Evolutionary conservation across 2,329 filamentous ascomycete species (phyloP).

Genomic region (Harringtonia aguacate): DNA sequence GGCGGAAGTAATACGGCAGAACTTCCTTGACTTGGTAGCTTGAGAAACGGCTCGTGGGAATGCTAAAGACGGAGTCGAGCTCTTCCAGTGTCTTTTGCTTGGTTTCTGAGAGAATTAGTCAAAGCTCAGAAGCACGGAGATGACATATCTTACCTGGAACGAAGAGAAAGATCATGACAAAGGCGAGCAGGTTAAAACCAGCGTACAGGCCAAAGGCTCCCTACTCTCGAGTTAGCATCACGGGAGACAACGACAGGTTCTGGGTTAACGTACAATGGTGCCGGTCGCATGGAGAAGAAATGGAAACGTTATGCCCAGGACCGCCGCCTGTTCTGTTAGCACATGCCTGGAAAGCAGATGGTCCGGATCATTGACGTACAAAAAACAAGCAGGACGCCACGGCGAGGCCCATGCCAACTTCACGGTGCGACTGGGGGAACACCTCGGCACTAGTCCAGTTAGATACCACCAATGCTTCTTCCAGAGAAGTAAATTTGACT

Average conservation of each 20-base stretch:
- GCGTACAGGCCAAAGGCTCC: constrained; percentile 42
- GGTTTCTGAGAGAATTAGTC: constrained; percentile 48
- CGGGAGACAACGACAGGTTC: no score
- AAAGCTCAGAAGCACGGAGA: constrained; percentile 13
- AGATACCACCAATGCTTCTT: background rate
- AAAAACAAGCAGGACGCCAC: constrained; percentile 46
- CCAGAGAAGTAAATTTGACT: background rate
- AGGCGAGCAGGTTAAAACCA: constrained; percentile 44
- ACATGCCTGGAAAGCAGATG: background rate
- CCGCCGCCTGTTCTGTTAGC: constrained; percentile 30
- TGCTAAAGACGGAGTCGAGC: constrained; percentile 50
- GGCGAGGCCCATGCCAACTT: constrained; percentile 45
- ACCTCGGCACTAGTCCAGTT: constrained; percentile 42
- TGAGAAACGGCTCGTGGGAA: constrained; percentile 47
- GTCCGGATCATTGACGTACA: background rate
- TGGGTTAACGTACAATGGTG: background rate
- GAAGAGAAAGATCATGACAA: constrained; percentile 45
- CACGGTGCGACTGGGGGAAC: constrained; percentile 59
- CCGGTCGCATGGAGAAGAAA: background rate
- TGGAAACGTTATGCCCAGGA: constrained; percentile 52
- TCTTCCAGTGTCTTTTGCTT: constrained; percentile 48
- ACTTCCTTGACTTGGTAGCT: constrained; percentile 44
- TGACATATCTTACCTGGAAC: constrained; percentile 16
- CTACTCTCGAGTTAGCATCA: constrained; percentile 1
- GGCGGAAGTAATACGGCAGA: constrained; percentile 49